Conservation (phyloP, 352 stramenopile species). For the Pythium catenulatum region DNA sequence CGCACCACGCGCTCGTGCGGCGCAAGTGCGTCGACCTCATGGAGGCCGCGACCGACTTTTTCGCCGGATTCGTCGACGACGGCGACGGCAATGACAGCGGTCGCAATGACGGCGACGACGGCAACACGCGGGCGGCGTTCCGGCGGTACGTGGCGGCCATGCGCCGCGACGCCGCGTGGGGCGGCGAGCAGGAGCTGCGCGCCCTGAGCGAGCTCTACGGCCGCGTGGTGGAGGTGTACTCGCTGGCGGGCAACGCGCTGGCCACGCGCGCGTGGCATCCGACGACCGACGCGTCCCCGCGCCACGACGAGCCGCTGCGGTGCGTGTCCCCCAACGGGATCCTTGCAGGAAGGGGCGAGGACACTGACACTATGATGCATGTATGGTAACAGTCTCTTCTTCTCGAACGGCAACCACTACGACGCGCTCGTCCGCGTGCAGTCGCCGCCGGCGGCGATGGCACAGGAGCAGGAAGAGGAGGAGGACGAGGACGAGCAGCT, state of each 20-base stretch:
- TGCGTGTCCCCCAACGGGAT: neutral
- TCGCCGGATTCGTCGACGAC: slow-evolving; percentile 95
- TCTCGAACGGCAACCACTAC: slow-evolving; percentile 95
- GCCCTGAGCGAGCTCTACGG: slow-evolving; percentile 97
- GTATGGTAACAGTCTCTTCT: slow-evolving; percentile 82
- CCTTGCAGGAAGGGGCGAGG: neutral
- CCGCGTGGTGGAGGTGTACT: slow-evolving; percentile 93
- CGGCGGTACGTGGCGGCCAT: slow-evolving; percentile 95
- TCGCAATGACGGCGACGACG: no score
- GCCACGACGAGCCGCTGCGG: slow-evolving; percentile 84
- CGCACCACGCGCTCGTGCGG: slow-evolving; percentile 94
- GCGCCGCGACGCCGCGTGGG: slow-evolving; percentile 94
- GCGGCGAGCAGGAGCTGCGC: slow-evolving; percentile 97
- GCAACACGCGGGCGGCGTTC: slow-evolving; percentile 94
- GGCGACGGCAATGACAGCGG: no score
- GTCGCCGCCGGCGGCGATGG: neutral
- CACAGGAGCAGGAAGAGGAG: slow-evolving; percentile 66
- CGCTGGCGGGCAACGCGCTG: slow-evolving; percentile 75
- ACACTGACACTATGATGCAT: neutral
- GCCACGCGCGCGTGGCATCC: no score
- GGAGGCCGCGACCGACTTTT: slow-evolving; percentile 95
- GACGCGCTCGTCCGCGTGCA: slow-evolving; percentile 88
- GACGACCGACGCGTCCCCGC: no score
- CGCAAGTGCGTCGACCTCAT: slow-evolving; percentile 97
- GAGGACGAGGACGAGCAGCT: slow-evolving; percentile 88